Base-by-base conservation (phyloP, 495 filamentous ascomycete genomes). In the Lasiosphaeriaceae sp. region DNA sequence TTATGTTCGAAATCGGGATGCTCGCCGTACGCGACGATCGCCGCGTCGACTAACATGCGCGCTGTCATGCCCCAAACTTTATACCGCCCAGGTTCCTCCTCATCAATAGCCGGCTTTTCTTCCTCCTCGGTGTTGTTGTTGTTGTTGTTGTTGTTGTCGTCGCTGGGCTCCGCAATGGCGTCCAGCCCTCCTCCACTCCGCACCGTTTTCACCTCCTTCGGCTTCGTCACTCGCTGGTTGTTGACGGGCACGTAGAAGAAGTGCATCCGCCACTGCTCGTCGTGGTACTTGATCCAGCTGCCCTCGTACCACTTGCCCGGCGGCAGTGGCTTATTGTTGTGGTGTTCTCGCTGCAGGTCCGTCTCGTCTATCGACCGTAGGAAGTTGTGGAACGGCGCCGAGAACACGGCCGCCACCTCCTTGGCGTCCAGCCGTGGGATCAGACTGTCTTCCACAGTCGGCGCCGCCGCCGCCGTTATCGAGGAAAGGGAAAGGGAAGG, bases 61-160 rank as follows among this genome's bases (percentile, higher is more conserved):
- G 90, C 92, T 47, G 92, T 97, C 89, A 96, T 92, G 19, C 92
- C 92, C 77, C 89, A 96, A 7, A 97, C 90, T 20, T 87, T 82
- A 67, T 91, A 92, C 17, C 85, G 76, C 47, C 75, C 76, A 9
- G 80, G 57, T 17, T 74, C 67, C 20, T 76, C 71, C 64, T 79
- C 74, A 29, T 72, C 73, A 31, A 31, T 31, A 9, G 26, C 26
- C 21, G 16, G 14, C 39, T 4, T 4, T 17, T 55, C 47, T 16
- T 52, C 48, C 12, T 59, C 55, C 16, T 56, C 50, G 20, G 23
- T 41, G 17, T 29, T 60, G 39, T 17, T 43, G 39, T 17, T 37
- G 34, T 14, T 37, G 34, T 14, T 37, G 34, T 14, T 43, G 39
- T 17, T 43, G 39, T 9, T 63, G 0, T 61, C 66, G 1, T 51